Base-by-base conservation (phyloP, 352 stramenopile species). In the Pythium monospermum region DNA sequence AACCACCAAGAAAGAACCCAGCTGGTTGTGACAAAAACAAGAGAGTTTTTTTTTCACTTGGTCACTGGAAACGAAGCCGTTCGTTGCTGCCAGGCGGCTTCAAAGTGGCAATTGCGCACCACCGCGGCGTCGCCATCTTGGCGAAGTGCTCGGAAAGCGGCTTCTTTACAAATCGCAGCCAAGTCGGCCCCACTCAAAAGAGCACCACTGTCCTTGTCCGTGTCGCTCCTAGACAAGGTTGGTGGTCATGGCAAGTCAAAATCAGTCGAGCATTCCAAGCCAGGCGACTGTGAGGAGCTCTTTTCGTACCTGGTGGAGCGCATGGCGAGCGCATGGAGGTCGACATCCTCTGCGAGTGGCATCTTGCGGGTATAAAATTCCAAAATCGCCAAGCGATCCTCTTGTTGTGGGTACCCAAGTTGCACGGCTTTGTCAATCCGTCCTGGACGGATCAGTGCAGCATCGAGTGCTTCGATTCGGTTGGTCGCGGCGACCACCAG, bases 401-500 rank as follows among this genome's bases (percentile, higher is more conserved):
- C 53, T 39, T 49, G 32, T 18, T 55, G 59, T n/a, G 84, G 76
- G 43, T 71, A 76, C 27, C 62, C 69, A n/a, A 89, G 52, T 52
- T 87, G 71, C 1, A 87, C 48, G 25, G 48, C 64, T 52, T 88
- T 87, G 68, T 91, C 82, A 42, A 93, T 91, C n/a, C 82, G 75
- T 0, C 82, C 82, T 1, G 82, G 82, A 11, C 82, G 75, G 46
- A 93, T 57, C 7, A 93, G 71, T 25, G 82, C 82, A 19, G 79
- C 70, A 25, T 93, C 82, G 6, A 93, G 62, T 15, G 76, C 69
- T 27, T 86, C 63, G 35, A 80, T 63, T 21, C 79, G 73, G 54
- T 90, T 93, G 16, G 82, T 91, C 10, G 82, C 82, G 2, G 79
- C 79, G 18, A 93, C 61, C 7, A 93, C 79, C 1, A 93, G 59